Conservation (phyloP, 768 basidiomycete species). For the Coprinopsis sp. region DNA sequence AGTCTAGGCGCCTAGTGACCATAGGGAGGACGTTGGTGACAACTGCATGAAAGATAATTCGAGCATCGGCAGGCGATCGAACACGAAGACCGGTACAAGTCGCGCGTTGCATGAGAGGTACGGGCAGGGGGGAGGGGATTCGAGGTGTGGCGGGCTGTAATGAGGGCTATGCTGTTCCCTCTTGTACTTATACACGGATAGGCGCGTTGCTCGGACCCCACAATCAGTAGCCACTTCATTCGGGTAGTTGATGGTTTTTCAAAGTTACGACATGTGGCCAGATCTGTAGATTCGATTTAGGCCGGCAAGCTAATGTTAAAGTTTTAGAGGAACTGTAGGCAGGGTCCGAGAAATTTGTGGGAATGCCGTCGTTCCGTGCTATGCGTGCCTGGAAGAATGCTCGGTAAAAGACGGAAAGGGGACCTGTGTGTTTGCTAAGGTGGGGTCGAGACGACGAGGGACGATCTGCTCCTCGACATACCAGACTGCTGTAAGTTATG, state of each 20-base stretch:
- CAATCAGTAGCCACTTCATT: constrained; percentile 28
- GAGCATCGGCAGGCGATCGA: constrained; percentile 47
- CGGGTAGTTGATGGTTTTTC: constrained; percentile 36
- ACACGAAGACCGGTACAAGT: constrained; percentile 49
- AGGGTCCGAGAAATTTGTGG: constrained; percentile 30
- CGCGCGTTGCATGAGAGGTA: constrained; percentile 40
- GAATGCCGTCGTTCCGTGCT: too few species aligned
- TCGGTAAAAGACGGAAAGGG: too few species aligned
- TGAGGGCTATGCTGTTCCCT: constrained; percentile 14
- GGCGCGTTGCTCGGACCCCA: constrained; percentile 22
- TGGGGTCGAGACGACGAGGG: too few species aligned
- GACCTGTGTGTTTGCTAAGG: too few species aligned
- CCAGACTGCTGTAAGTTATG: too few species aligned
- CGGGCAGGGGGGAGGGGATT: constrained; percentile 8
- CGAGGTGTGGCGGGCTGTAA: constrained; percentile 10
- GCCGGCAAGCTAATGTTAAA: constrained; percentile 36
- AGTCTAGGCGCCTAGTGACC: constrained; percentile 71
- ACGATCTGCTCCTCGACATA: too few species aligned
- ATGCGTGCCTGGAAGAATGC: constrained; percentile 24
- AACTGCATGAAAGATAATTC: constrained; percentile 72
- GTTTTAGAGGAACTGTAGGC: constrained; percentile 45
- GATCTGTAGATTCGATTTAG: constrained; percentile 28
- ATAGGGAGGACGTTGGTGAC: constrained; percentile 64
- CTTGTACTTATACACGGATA: constrained; percentile 23
- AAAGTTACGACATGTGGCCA: constrained; percentile 34